These are phyloP conservation scores for Penicillium sp. DNA, from an alignment of 2,329 filamentous ascomycete species.

Conservation along the genomic window DNA sequence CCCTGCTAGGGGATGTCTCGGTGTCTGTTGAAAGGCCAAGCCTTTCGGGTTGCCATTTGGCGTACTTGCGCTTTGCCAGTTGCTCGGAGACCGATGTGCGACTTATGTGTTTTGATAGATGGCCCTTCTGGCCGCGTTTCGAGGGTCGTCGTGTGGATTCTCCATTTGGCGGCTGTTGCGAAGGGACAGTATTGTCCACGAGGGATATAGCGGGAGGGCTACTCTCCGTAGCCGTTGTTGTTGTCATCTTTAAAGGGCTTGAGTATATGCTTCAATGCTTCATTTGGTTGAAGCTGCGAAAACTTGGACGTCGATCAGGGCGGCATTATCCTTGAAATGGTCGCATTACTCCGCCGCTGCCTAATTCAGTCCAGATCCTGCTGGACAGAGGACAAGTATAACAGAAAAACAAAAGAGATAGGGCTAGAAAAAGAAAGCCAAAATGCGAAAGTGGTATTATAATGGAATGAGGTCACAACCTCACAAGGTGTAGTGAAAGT, in stretches of 20 bases:
- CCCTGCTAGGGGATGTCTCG: conserved; percentile 13
- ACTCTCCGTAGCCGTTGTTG: conserved; percentile 18
- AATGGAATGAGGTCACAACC: neutral
- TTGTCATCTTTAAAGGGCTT: neutral
- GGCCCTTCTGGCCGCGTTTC: conserved; percentile 21
- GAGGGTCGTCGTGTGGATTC: conserved; percentile 20
- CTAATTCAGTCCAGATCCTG: neutral
- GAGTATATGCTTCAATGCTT: neutral
- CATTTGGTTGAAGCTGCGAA: neutral
- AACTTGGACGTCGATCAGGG: neutral
- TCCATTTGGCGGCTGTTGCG: conserved; percentile 24
- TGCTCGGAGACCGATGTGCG: conserved; percentile 40
- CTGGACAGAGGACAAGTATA: neutral
- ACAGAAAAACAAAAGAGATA: neutral
- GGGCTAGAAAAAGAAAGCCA: neutral
- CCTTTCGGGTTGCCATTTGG: conserved; percentile 56
- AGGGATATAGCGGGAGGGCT: conserved; percentile 32
- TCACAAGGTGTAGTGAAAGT: neutral
- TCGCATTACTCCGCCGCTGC: conserved; percentile 6
- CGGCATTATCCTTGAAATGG: conserved; percentile 9
- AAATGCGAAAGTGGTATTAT: neutral
- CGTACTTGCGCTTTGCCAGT: conserved; percentile 46
- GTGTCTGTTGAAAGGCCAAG: conserved; percentile 46
- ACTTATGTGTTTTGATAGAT: conserved; percentile 32
- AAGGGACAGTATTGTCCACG: conserved; percentile 42